Evolutionary conservation across 2,329 filamentous ascomycete species (phyloP).

Genomic region (Arthrinium phaeospermum): DNA sequence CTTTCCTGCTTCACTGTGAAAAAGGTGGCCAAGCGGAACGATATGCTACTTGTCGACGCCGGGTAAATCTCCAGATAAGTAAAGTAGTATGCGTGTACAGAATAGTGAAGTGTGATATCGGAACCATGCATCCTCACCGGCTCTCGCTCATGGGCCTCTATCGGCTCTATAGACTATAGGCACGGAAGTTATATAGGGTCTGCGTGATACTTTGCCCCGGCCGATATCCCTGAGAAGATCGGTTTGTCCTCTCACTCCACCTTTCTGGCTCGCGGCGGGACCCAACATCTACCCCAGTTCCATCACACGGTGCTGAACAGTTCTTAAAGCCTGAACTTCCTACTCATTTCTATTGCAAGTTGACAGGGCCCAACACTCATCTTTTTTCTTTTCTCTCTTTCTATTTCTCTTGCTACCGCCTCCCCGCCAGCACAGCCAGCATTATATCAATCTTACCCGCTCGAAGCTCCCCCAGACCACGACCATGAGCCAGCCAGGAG

Average conservation of each 20-base stretch:
- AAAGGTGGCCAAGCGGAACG: background rate
- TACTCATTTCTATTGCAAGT: background rate
- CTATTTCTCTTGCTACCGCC: background rate
- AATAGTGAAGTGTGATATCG: background rate
- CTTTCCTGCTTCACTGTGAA: background rate
- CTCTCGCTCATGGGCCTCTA: background rate
- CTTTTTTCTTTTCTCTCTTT: too few relatives aligned
- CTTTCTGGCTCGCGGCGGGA: background rate
- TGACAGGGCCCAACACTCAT: background rate
- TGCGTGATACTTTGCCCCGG: background rate
- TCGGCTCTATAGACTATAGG: background rate
- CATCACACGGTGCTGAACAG: background rate
- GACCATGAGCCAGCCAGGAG: constrained; percentile 2
- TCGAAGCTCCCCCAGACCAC: background rate
- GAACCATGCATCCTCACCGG: background rate
- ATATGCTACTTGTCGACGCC: background rate
- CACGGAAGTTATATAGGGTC: background rate
- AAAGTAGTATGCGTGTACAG: background rate
- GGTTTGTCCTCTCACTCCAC: background rate
- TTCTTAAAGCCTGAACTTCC: background rate
- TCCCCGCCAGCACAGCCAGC: constrained; percentile 20
- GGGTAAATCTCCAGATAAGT: background rate
- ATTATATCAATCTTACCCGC: constrained; percentile 8
- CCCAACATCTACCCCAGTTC: background rate
- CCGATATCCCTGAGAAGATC: background rate